phyloP scores from a whole-genome alignment of 306 rosid species.

The Hippophae gyantsensis region DNA sequence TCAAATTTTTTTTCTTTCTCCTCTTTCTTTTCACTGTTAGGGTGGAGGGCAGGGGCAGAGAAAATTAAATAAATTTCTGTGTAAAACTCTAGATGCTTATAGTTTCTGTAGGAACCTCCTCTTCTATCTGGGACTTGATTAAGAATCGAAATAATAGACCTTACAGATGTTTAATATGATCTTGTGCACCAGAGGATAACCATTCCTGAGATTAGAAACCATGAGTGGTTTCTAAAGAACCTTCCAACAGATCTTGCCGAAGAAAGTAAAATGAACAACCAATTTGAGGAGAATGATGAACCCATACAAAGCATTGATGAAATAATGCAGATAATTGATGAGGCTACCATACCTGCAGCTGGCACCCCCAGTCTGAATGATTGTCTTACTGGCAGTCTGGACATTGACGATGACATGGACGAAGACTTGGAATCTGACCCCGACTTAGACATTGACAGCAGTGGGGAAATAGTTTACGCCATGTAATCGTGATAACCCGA shows the following conservation, averaged over 20 bases:
- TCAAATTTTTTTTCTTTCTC: too few relatives aligned
- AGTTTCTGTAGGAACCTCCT: not conserved
- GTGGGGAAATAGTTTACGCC: conserved; percentile 86
- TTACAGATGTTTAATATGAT: conserved; percentile 3
- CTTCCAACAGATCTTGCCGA: conserved; percentile 80
- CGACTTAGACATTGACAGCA: conserved; percentile 82
- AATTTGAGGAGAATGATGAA: conserved; percentile 80
- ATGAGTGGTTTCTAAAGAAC: conserved; percentile 87
- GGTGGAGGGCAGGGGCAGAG: too few relatives aligned
- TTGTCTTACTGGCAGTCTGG: conserved; percentile 73
- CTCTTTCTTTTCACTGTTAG: too few relatives aligned
- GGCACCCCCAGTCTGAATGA: conserved; percentile 56
- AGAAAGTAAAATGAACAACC: conserved; percentile 37
- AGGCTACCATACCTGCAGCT: conserved; percentile 78
- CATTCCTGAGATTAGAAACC: conserved; percentile 75
- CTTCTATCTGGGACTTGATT: conserved; percentile 5
- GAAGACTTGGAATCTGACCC: conserved; percentile 78
- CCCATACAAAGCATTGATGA: conserved; percentile 76
- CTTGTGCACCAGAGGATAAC: conserved; percentile 64
- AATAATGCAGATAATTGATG: conserved; percentile 80
- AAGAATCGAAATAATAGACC: conserved; percentile 13
- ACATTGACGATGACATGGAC: conserved; percentile 87
- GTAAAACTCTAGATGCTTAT: too few relatives aligned
- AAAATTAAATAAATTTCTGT: too few relatives aligned
- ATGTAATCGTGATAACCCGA: conserved; percentile 29